These are phyloP conservation scores for Alternaria metachromatica DNA, from an alignment of 2,329 filamentous ascomycete genomes.

Conservation along the genomic window DNA sequence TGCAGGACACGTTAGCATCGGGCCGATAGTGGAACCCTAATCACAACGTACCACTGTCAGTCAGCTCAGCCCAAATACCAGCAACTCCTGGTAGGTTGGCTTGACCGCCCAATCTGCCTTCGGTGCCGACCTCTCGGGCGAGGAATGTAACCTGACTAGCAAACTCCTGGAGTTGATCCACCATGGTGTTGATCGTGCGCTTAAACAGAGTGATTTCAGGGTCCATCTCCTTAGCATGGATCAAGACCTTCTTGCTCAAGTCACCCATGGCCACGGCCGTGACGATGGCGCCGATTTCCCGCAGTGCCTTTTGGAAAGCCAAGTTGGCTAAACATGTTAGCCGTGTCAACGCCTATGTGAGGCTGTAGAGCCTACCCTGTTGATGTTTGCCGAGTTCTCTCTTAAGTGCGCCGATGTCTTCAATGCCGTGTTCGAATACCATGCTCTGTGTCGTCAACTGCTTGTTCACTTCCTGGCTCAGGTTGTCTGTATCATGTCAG, in stretches of 20 bases:
- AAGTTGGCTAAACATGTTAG: conserved; percentile 85
- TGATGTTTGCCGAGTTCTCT: conserved; percentile 96
- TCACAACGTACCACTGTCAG: conserved; percentile 59
- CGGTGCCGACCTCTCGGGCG: conserved; percentile 93
- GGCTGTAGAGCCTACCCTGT: conserved; percentile 46
- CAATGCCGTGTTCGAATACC: conserved; percentile 77
- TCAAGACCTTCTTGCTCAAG: conserved; percentile 93
- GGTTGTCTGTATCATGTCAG: conserved; percentile 61
- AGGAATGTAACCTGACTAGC: conserved; percentile 95
- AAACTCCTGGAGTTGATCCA: conserved; percentile 96
- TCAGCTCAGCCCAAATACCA: conserved; percentile 97
- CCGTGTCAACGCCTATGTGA: conserved; percentile 67
- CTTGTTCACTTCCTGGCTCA: conserved; percentile 83
- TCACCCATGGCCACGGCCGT: conserved; percentile 95
- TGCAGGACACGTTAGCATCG: conserved; percentile 42
- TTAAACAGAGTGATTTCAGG: conserved; percentile 98
- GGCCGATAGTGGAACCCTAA: conserved; percentile 24
- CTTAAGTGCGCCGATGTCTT: conserved; percentile 89
- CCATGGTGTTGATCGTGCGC: conserved; percentile 98
- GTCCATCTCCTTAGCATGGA: conserved; percentile 96
- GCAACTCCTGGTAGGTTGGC: conserved; percentile 92
- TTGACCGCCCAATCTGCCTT: conserved; percentile 91
- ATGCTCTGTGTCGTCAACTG: conserved; percentile 86
- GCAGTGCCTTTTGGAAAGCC: conserved; percentile 95
- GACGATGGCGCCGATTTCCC: conserved; percentile 96